Conservation (phyloP, 208 protist species). For the Wallacemonas sp. region DNA sequence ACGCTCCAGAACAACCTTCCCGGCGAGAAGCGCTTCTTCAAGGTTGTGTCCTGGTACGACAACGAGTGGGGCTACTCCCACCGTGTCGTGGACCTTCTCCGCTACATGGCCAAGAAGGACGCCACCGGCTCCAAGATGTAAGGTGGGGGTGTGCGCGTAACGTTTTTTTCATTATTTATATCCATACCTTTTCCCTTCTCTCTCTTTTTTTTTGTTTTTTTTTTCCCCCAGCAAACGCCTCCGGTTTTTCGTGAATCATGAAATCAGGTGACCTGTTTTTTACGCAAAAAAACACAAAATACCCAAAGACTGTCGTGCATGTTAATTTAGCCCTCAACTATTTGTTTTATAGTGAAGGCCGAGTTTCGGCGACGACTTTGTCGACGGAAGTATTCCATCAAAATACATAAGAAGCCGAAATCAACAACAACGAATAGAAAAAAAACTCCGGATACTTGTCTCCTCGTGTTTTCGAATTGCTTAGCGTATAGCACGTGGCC, state of each 20-base stretch:
- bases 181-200: not conserved
- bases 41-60: slow-evolving; percentile 99
- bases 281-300: too few species aligned
- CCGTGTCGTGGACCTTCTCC: slow-evolving; percentile 98
- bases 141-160: not conserved
- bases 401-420: not conserved
- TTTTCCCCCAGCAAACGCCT: not conserved
- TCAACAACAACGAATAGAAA: too few species aligned
- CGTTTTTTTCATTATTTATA: slow-evolving; percentile 19
- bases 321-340: too few species aligned
- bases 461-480: too few species aligned
- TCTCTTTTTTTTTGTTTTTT: slow-evolving; percentile 11
- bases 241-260: too few species aligned
- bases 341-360: too few species aligned
- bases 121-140: slow-evolving; percentile 56
- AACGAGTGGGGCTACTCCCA: slow-evolving; percentile 98
- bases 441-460: not conserved
- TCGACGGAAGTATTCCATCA: not conserved
- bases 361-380: too few species aligned
- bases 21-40: slow-evolving; percentile 98
- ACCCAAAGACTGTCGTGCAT: too few species aligned
- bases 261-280: too few species aligned
- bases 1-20: too few species aligned
- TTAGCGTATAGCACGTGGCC: too few species aligned
- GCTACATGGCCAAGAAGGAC: slow-evolving; percentile 74